A percentile compares a stretch with the other conserved stretches of the same genome.
Evolutionary conservation across 2,329 filamentous ascomycete genomes (phyloP).

Genomic region (Dactylonectria estremocensis): DNA sequence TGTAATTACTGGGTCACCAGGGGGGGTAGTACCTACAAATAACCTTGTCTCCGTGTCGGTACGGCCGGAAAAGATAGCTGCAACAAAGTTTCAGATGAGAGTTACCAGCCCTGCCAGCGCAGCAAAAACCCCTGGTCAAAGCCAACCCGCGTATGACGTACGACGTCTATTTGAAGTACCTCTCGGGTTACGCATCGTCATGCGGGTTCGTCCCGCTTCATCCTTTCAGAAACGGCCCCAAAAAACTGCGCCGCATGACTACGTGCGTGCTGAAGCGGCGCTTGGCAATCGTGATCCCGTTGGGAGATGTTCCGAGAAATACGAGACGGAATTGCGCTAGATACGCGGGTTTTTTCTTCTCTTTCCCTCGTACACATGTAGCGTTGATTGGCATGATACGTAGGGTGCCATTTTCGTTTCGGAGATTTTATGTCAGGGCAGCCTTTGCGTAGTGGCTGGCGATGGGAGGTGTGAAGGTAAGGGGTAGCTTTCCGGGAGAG

Average conservation of each 20-base stretch:
- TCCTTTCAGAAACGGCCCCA: neutral
- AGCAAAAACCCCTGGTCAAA: neutral
- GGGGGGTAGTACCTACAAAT: neutral
- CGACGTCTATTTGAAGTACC: conserved; percentile 4
- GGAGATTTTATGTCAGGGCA: neutral
- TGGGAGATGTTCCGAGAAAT: neutral
- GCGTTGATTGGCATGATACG: neutral
- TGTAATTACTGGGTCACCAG: too few relatives aligned
- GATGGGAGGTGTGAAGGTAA: neutral
- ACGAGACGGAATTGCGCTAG: neutral
- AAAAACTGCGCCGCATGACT: conserved; percentile 10
- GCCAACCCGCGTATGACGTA: conserved; percentile 9
- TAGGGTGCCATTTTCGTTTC: neutral
- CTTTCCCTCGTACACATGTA: neutral
- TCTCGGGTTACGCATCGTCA: conserved; percentile 10
- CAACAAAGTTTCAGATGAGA: neutral
- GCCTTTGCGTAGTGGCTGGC: neutral
- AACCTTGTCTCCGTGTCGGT: neutral
- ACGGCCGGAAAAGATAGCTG: neutral
- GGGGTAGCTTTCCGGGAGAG: too few relatives aligned
- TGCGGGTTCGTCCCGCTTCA: conserved; percentile 17
- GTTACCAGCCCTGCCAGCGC: neutral
- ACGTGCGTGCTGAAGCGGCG: neutral
- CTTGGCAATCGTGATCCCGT: neutral
- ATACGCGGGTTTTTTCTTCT: neutral